Conservation (phyloP, 139 green algal species). For the Yamagishiella unicocca region DNA sequence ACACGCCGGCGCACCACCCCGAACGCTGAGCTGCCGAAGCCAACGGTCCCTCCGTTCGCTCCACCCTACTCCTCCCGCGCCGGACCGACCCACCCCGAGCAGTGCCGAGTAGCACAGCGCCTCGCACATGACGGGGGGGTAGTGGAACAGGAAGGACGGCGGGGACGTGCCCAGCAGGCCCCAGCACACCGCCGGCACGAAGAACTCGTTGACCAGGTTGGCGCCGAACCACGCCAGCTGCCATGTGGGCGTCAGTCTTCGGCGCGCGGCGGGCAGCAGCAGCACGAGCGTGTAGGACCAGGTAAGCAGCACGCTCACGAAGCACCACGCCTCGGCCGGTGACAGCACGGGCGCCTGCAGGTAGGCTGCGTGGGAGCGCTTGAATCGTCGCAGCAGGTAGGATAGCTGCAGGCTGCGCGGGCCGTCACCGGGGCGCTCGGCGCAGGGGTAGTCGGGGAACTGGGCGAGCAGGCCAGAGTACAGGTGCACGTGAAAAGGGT, state of each 20-base stretch:
- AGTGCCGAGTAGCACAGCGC: background rate
- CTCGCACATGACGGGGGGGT: background rate
- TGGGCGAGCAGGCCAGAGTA: background rate
- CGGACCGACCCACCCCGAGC: background rate
- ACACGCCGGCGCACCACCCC: too few species aligned
- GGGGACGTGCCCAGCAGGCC: background rate
- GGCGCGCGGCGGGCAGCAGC: background rate
- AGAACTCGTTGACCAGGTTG: background rate
- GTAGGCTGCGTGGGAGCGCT: background rate
- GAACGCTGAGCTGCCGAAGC: too few species aligned
- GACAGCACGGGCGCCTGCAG: background rate
- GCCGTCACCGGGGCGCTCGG: background rate
- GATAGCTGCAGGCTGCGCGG: background rate
- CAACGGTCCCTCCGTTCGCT: too few species aligned
- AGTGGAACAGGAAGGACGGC: background rate
- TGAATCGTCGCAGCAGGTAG: background rate
- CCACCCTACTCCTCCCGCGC: too few species aligned
- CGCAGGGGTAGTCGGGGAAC: slow-evolving; percentile 21
- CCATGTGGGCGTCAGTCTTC: background rate
- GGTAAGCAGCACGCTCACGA: background rate
- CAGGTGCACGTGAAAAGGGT: slow-evolving; percentile 2
- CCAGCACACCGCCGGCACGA: background rate
- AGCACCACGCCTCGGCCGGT: background rate
- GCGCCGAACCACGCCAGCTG: background rate
- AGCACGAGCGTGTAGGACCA: background rate